phyloP scores from a whole-genome alignment of 106 monocot species.

The Dendrobium officinale region DNA sequence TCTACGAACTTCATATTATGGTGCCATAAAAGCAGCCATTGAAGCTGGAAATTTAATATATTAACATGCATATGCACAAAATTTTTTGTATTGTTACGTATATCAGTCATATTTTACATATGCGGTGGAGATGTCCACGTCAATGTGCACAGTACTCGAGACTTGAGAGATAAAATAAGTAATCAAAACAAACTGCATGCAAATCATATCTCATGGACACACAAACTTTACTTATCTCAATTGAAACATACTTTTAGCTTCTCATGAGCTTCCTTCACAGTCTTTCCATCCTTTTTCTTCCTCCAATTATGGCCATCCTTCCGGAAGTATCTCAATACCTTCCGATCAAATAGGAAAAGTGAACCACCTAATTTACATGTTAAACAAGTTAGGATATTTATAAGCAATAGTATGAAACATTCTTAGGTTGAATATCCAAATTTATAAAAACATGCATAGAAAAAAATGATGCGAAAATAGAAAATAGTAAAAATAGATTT shows the following conservation, averaged over 20 bases:
- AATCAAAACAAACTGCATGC: neutral
- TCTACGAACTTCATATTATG: neutral
- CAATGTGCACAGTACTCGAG: neutral
- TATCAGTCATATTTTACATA: neutral
- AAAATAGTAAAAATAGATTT: neutral
- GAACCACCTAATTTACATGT: slow-evolving; percentile 33
- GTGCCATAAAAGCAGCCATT: neutral
- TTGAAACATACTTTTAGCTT: slow-evolving; percentile 71
- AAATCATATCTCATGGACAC: neutral
- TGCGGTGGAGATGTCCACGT: neutral
- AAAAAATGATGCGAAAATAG: neutral
- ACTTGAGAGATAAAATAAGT: neutral
- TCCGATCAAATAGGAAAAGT: slow-evolving; percentile 75
- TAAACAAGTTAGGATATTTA: neutral
- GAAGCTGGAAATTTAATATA: neutral
- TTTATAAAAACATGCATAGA: neutral
- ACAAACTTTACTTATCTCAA: neutral
- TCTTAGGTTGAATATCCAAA: neutral
- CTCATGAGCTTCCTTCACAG: slow-evolving; percentile 98
- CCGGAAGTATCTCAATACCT: slow-evolving; percentile 84
- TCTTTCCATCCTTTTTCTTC: slow-evolving; percentile 97
- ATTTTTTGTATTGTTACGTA: neutral
- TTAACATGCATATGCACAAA: neutral
- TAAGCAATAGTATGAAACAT: neutral
- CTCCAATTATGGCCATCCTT: slow-evolving; percentile 97